Conservation (phyloP, 2,329 filamentous ascomycete species). For the Ophiosphaerella narmari region DNA sequence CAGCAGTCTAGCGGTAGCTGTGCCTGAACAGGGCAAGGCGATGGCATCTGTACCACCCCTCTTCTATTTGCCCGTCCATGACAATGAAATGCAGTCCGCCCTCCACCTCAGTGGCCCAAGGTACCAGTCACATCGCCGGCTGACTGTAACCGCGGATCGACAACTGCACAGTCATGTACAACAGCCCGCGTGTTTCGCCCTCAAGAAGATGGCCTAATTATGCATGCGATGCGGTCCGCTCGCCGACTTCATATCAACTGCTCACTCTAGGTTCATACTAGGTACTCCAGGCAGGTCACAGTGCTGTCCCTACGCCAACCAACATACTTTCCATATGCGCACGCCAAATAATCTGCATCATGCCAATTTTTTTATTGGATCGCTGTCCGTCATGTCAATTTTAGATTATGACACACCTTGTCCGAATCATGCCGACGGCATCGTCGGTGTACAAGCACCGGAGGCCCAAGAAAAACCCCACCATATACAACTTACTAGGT, state of each 20-base stretch:
- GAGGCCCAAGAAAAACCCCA: not conserved
- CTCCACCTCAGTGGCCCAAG: not conserved
- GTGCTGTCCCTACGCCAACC: not conserved
- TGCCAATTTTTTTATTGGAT: slow-evolving; percentile 1
- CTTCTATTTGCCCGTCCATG: slow-evolving; percentile 17
- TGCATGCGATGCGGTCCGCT: slow-evolving; percentile 1
- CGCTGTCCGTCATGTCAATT: slow-evolving; percentile 11
- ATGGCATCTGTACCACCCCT: slow-evolving; percentile 18
- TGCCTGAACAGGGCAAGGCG: slow-evolving; percentile 15
- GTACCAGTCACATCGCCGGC: slow-evolving; percentile 1
- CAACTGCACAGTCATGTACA: not conserved
- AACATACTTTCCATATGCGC: slow-evolving; percentile 7
- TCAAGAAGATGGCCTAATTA: slow-evolving; percentile 1
- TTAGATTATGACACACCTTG: slow-evolving; percentile 8
- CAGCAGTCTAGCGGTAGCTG: slow-evolving; percentile 13
- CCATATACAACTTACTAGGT: slow-evolving; percentile 6
- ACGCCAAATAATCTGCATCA: slow-evolving; percentile 4
- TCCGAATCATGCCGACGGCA: slow-evolving; percentile 12
- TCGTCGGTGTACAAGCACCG: slow-evolving; percentile 2
- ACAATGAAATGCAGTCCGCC: slow-evolving; percentile 9
- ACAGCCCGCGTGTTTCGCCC: slow-evolving; percentile 1
- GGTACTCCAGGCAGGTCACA: no score
- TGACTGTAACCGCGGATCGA: slow-evolving; percentile 4
- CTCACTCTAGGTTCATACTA: no score
- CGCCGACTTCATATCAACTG: not conserved